Evolutionary conservation across 306 rosid species (phyloP), one percentile per base, ranked within the genome.

Genomic region (Styphnolobium japonicum): DNA sequence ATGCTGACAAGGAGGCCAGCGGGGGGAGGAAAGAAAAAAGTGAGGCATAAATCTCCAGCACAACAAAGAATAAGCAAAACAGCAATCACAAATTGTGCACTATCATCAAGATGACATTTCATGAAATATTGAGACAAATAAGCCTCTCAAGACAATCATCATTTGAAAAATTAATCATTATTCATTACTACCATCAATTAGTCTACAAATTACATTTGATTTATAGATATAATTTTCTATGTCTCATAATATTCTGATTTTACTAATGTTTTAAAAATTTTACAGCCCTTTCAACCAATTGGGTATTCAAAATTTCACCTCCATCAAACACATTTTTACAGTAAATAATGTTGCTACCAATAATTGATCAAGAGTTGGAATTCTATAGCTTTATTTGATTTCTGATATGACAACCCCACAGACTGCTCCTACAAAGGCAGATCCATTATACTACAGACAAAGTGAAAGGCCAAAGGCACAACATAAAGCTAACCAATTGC

Each of bases 1-100:
- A 91, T 83, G 99, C 99, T 96, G 93, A 49, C 43, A 67, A 71
- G 55, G 48, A 63, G 40, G n/a, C n/a, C n/a, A 16, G 21, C 23
- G 76, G 18, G 75, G 55, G 21, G 9, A 39, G 49, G 8, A 42
- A 64, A 19, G 16, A 53, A 18, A 18, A 37, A 52, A 76, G 21
- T 64, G 10, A 84, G 64, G 31, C 78, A 55, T 31, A 43, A 75
- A 21, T 57, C 52, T 64, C 52, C 42, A 77, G 77, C 25, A 62
- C 52, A 71, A 29, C 46, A 68, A 23, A 67, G 73, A 57, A 67
- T 62, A 22, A 4, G 49, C 76, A 79, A 77, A 51, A 21, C 46
- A 63, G 68, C 61, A 69, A 37, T 11, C 67, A 77, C 9, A 77
- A 65, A 23, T 45, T n/a, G 64, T 27, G 5, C 23, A 75, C 45